Conservation (phyloP, 176 grass and related monocot genomes). For the Raddia distichophylla region DNA sequence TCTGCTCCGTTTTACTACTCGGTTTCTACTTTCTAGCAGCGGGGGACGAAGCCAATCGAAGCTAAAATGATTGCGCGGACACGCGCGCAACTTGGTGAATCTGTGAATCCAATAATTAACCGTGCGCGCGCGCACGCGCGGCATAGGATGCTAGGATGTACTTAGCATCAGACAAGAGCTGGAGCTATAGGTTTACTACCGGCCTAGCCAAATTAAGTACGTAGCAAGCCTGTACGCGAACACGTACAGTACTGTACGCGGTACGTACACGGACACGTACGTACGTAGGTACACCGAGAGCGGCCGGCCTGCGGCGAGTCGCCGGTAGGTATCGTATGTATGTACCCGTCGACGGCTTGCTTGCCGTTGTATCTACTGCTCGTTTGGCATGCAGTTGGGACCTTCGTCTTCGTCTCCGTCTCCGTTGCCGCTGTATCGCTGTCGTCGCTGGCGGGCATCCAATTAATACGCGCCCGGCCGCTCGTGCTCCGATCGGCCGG, state of each 20-base stretch:
- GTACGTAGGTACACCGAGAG: background rate
- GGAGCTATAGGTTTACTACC: too few species aligned
- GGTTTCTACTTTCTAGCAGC: too few species aligned
- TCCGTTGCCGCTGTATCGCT: background rate
- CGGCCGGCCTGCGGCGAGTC: background rate
- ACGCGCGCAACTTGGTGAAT: too few species aligned
- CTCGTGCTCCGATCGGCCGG: slow-evolving; percentile 18
- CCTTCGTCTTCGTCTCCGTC: background rate
- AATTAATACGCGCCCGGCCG: background rate
- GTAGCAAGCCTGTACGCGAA: too few species aligned
- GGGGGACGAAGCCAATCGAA: background rate
- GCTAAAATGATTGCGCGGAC: too few species aligned
- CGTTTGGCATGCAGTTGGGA: slow-evolving; percentile 8
- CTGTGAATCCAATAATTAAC: background rate
- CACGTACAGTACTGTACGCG: too few species aligned
- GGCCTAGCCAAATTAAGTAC: too few species aligned
- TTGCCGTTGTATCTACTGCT: slow-evolving; percentile 53
- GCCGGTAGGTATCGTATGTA: background rate
- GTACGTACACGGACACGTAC: background rate
- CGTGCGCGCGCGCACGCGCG: too few species aligned
- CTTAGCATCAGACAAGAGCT: too few species aligned
- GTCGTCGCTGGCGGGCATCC: background rate
- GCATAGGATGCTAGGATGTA: too few species aligned
- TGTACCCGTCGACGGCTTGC: background rate
- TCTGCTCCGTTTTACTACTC: too few species aligned